A percentile compares a stretch with the other conserved stretches of the same genome.
These are phyloP conservation scores for Sclerotinia borealis DNA, from an alignment of 2,329 filamentous ascomycete species.

Conservation along the genomic window DNA sequence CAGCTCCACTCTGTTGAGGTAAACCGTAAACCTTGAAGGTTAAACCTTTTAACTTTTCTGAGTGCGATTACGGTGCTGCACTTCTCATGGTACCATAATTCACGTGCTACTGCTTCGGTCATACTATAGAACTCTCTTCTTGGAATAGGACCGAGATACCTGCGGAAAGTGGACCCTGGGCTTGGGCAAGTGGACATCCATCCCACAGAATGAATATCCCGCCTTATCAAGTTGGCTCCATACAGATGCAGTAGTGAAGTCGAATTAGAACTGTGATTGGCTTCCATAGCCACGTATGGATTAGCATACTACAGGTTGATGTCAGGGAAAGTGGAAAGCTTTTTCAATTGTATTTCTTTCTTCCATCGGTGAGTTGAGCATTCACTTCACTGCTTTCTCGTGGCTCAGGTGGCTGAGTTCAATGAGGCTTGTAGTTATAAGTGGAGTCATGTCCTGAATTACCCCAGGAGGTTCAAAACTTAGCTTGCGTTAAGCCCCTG, in stretches of 20 bases:
- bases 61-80: background rate
- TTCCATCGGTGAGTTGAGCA: background rate
- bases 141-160: background rate
- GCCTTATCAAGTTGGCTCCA: background rate
- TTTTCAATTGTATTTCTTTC: background rate
- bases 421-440: background rate
- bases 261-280: background rate
- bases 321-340: background rate
- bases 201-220: background rate
- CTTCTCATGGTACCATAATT: background rate
- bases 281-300: background rate
- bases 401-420: background rate
- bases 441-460: background rate
- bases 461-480: background rate
- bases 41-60: background rate
- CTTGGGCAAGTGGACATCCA: background rate
- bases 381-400: background rate
- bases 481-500: background rate
- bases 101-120: background rate
- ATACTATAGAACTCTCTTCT: background rate
- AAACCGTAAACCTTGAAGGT: background rate
- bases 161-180: background rate
- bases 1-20: background rate
- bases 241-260: background rate
- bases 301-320: background rate